Evolutionary conservation across 257 asterid genomes (phyloP), one percentile per base, ranked within the genome.

Genomic region (Ajuga chamaepitys): DNA sequence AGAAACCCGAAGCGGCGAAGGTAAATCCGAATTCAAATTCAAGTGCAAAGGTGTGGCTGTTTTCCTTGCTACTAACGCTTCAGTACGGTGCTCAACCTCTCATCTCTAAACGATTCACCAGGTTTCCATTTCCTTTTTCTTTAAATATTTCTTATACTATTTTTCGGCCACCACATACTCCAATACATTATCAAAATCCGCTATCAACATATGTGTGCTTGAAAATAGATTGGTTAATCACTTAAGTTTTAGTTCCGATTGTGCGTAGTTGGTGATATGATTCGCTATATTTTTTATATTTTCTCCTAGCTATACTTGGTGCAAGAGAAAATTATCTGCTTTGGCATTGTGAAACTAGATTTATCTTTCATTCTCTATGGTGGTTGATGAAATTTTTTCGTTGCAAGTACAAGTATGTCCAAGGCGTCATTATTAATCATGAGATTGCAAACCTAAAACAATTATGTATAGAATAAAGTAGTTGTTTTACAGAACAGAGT

Each of bases 41-140:
- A 30, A 62, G 70, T 50, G 7, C 76, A 21, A 86, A 82, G 76
- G 90, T 94, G 13, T 89, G 95, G 99, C 70, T 94, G 6, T 82
- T 75, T 58, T 94, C 95, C 1, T 20, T 87, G 72, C 74, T 92
- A 14, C 87, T 89, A 26, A 85, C 94, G 20, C 80, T 92, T 61
- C 98, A 92, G 79, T 92, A 92, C 70, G 98, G 98, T 20, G 91
- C 81, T 75, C 97, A 92, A 53, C 97, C 97, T 57, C 90, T 89
- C 70, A 87, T 92, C 83, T 87, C 98, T 74, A 88, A 85, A 65
- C 86, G 91, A 3, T 89, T 77, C 78, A 85, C 85, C 78, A 81
- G 99, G 99, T 92, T 45, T 18, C 1, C 22, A 21, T 22, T 58
- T 34, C 3, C 40, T 38, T 72, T 42, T 10, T 24, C 10, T 9